A percentile compares a stretch with the other conserved stretches of the same genome.
phyloP scores from a whole-genome alignment of 371 early-diverging fungal genomes.

The Cokeromyces recurvatus region DNA sequence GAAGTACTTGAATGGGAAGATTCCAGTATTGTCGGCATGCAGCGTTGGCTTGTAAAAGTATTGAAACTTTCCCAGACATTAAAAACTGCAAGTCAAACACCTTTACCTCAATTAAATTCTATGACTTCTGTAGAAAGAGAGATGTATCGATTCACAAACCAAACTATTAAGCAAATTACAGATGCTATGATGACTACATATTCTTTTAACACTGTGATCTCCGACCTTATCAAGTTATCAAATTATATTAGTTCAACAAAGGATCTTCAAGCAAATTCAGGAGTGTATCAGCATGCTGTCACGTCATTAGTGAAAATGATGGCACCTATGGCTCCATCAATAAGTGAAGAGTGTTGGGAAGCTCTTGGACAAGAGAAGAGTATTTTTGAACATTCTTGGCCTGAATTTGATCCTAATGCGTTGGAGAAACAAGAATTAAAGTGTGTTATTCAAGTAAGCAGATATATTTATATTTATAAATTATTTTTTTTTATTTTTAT shows the following conservation, averaged over 20 bases:
- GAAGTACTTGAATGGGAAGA: conserved; percentile 93
- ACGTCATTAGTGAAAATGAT: conserved; percentile 66
- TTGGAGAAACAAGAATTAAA: conserved; percentile 46
- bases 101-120: conserved; percentile 11
- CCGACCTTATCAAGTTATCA: conserved; percentile 80
- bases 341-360: conserved; percentile 77
- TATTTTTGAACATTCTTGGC: conserved; percentile 65
- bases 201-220: conserved; percentile 77
- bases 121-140: conserved; percentile 59
- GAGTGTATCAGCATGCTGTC: conserved; percentile 54
- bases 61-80: conserved; percentile 24
- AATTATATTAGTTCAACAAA: conserved; percentile 42
- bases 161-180: conserved; percentile 58
- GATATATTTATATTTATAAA: conserved; percentile 52
- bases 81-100: not conserved
- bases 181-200: conserved; percentile 54
- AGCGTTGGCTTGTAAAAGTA: conserved; percentile 72
- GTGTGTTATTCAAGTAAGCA: conserved; percentile 55
- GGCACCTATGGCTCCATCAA: conserved; percentile 71
- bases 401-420: conserved; percentile 49
- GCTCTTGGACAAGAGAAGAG: conserved; percentile 6
- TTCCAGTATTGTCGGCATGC: conserved; percentile 87
- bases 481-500: not conserved
- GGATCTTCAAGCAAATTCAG: conserved; percentile 20
- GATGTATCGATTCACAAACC: conserved; percentile 40